These are phyloP conservation scores for Ascobolus immersus DNA, from an alignment of 495 filamentous ascomycete species.

Conservation along the genomic window DNA sequence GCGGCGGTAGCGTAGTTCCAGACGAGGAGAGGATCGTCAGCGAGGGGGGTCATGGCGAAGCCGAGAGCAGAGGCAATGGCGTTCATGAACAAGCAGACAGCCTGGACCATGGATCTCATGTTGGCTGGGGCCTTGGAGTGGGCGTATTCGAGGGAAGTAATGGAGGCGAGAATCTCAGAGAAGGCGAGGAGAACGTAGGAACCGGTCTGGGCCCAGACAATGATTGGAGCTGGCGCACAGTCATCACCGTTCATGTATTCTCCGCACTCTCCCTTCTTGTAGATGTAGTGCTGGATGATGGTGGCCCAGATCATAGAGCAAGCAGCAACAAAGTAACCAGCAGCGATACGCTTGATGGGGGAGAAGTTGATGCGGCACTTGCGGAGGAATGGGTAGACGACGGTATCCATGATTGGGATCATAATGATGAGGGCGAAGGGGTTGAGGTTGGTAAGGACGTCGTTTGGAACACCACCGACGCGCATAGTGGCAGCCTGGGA, in stretches of 20 bases:
- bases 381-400: slow-evolving; percentile 43
- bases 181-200: slow-evolving; percentile 42
- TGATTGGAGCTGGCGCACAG: slow-evolving; percentile 27
- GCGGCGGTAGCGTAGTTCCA: slow-evolving; percentile 38
- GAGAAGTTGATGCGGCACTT: slow-evolving; percentile 37
- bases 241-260: slow-evolving; percentile 25
- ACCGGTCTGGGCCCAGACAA: slow-evolving; percentile 36
- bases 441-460: slow-evolving; percentile 54
- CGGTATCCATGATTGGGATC: slow-evolving; percentile 44
- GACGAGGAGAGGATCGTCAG: slow-evolving; percentile 40
- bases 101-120: slow-evolving; percentile 49
- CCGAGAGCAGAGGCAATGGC: slow-evolving; percentile 44
- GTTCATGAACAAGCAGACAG: slow-evolving; percentile 40
- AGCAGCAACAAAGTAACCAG: slow-evolving; percentile 35
- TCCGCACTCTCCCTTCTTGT: slow-evolving; percentile 34
- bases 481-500: slow-evolving; percentile 49
- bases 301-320: slow-evolving; percentile 38
- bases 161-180: slow-evolving; percentile 47
- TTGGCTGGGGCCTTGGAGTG: slow-evolving; percentile 56
- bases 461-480: slow-evolving; percentile 48
- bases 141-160: slow-evolving; percentile 36
- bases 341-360: slow-evolving; percentile 46
- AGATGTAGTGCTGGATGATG: slow-evolving; percentile 46
- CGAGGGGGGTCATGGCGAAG: slow-evolving; percentile 37
- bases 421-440: slow-evolving; percentile 53